These are phyloP conservation scores for Mycocentrospora acerina DNA, from an alignment of 2,329 filamentous ascomycete genomes.

Conservation along the genomic window DNA sequence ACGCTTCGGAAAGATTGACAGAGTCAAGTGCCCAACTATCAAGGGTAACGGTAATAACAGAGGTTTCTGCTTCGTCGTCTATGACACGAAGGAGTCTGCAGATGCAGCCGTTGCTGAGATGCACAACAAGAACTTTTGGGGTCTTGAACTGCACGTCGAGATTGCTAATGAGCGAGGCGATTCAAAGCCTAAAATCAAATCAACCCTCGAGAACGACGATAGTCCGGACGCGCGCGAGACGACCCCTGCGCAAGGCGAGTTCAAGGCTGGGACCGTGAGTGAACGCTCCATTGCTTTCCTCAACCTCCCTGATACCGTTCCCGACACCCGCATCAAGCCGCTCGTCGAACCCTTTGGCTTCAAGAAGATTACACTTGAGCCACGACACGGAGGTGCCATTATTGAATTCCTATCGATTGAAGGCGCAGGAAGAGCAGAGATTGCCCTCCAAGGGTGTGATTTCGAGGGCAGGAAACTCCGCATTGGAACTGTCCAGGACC, in stretches of 20 bases:
- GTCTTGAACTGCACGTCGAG: constrained; percentile 65
- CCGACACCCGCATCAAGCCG: constrained; percentile 76
- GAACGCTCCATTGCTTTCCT: constrained; percentile 79
- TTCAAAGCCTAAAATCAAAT: constrained; percentile 48
- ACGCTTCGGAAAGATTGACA: constrained; percentile 73
- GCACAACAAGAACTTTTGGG: constrained; percentile 69
- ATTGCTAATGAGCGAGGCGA: constrained; percentile 47
- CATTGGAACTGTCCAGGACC: constrained; percentile 55
- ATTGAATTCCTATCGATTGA: constrained; percentile 75
- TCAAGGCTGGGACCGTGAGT: constrained; percentile 24
- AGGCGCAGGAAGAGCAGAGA: constrained; percentile 70
- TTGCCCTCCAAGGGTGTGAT: constrained; percentile 44
- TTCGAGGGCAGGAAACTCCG: constrained; percentile 43
- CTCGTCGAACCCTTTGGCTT: constrained; percentile 74
- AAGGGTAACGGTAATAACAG: constrained; percentile 68
- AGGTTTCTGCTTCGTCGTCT: constrained; percentile 80
- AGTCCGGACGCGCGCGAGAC: constrained; percentile 40
- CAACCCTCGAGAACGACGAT: constrained; percentile 50
- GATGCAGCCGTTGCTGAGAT: constrained; percentile 64
- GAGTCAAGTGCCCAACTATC: constrained; percentile 66
- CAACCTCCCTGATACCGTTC: constrained; percentile 88
- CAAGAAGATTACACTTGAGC: constrained; percentile 75
- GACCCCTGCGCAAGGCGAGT: constrained; percentile 16
- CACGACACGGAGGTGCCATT: constrained; percentile 80
- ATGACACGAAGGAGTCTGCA: constrained; percentile 66